Base-by-base conservation (phyloP, 2,329 filamentous ascomycete species). In the Fusarium ramigenum region DNA sequence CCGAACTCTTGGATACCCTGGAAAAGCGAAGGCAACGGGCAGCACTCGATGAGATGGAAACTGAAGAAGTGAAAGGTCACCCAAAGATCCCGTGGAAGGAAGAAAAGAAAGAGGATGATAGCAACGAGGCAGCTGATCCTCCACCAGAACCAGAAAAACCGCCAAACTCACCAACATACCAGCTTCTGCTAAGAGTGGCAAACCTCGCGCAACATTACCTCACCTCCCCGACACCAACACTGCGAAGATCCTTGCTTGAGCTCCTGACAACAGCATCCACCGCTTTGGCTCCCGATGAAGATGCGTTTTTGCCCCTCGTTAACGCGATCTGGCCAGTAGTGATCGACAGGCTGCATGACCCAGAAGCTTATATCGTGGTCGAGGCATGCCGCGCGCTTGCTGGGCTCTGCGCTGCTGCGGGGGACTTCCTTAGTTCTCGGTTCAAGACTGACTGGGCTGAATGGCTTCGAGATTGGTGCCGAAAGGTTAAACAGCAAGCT, bases 261-360 rank as follows among this genome's bases (percentile, higher is more conserved):
- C 89, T 98, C 10, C 88, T 98, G 18, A 85, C 88, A 32, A 94
- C 91, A 2, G 92, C 94, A 7, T 88, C 92, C 9, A 89, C 92
- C 2, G 87, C 93, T 2, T 88, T 99, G 7, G 89, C 92, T 1
- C 86, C 86, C 7, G 91, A 98, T 74, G 93, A 97, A 79, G 91
- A 95, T 69, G 90, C 91, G 0, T 98, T 97, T 79, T 84, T 99
- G 4, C 96, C 96, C 0, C 87, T 98, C 1, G 91, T 98, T 75
- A 96, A 98, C 81, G 92, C 93, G 7, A 85, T 98, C 12, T 99
- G 96, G 96, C 95, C 95, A 0, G 92, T 97, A 11, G 84, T 97
- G 9, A 84, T 92, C 4, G 85, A 87, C n/a, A 87, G 91, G 30
- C 84, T 94, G 10, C 88, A 90, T 73, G 93, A 94, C 72, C 73